Percentiles rank a stretch among this genome's conserved stretches.
phyloP scores from a whole-genome alignment of 495 filamentous ascomycete species.

The Opeltia flavorubescens region DNA sequence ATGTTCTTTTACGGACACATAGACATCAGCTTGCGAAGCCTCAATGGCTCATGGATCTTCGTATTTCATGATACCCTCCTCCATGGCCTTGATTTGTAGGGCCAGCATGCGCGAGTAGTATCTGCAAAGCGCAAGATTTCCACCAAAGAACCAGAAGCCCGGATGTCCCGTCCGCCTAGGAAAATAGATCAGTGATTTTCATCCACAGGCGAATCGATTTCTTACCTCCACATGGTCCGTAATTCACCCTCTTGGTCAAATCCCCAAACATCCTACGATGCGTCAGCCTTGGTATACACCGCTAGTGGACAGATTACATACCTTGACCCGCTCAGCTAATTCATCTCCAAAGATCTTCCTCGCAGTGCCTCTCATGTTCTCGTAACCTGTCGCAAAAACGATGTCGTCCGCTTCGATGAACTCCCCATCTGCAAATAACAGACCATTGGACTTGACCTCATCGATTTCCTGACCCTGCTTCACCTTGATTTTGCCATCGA shows the following conservation, averaged over 20 bases:
- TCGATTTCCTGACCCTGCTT: conserved; percentile 56
- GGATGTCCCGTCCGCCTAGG: conserved; percentile 44
- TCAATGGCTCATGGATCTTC: conserved; percentile 9
- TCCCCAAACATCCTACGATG: conserved; percentile 53
- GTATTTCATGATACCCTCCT: conserved; percentile 32
- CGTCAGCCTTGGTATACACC: not conserved
- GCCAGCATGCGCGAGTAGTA: conserved; percentile 60
- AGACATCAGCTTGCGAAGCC: not conserved
- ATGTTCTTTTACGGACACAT: no score
- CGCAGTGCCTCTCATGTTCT: conserved; percentile 52
- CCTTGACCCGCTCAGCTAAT: conserved; percentile 44
- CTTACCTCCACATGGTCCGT: conserved; percentile 49
- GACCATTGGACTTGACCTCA: conserved; percentile 41
- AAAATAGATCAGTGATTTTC: not conserved
- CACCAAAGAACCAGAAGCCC: conserved; percentile 75
- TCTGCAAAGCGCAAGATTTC: conserved; percentile 60
- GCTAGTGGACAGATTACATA: not conserved
- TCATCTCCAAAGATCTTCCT: conserved; percentile 55
- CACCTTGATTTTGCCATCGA: conserved; percentile 61
- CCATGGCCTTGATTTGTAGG: conserved; percentile 57
- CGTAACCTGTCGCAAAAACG: conserved; percentile 71
- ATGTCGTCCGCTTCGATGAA: conserved; percentile 65
- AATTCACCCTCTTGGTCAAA: conserved; percentile 66
- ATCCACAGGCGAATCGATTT: not conserved
- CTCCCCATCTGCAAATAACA: conserved; percentile 53